These are phyloP conservation scores for Beta vulgaris DNA, from an alignment of 148 eudicot species.

Conservation along the genomic window DNA sequence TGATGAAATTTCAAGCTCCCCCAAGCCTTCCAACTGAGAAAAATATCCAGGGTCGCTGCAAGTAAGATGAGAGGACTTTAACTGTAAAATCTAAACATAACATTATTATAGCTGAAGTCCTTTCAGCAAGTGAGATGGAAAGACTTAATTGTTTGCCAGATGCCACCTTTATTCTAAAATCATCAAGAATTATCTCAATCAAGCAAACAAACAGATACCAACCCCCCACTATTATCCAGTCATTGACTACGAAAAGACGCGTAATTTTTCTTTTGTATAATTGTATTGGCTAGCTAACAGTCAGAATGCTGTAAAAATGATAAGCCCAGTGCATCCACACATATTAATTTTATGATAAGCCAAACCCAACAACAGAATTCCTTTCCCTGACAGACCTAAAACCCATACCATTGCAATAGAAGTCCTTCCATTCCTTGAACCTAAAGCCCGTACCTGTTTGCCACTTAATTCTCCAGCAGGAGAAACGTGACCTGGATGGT, in stretches of 20 bases:
- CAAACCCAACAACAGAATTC: background rate
- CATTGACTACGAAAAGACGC: background rate
- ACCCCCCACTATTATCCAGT: background rate
- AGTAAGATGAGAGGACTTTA: conserved; percentile 18
- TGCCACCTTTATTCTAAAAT: conserved; percentile 1
- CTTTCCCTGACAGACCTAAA: background rate
- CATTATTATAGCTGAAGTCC: background rate
- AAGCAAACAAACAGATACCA: background rate
- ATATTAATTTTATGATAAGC: background rate
- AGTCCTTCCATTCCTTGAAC: background rate
- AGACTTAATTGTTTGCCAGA: background rate
- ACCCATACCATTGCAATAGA: background rate
- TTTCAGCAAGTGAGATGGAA: background rate
- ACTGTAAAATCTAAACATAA: background rate
- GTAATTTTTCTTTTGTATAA: too few species aligned
- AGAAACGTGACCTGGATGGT: background rate
- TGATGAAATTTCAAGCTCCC: conserved; percentile 83
- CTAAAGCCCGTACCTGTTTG: background rate
- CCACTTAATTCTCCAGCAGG: background rate
- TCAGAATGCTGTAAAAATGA: background rate
- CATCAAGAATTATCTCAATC: background rate
- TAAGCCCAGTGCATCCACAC: background rate
- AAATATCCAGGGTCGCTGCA: conserved; percentile 82
- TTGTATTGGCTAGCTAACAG: background rate
- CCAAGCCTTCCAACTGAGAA: conserved; percentile 91